Base-by-base conservation (phyloP, 768 basidiomycete species). In the Boletellus sp. region DNA sequence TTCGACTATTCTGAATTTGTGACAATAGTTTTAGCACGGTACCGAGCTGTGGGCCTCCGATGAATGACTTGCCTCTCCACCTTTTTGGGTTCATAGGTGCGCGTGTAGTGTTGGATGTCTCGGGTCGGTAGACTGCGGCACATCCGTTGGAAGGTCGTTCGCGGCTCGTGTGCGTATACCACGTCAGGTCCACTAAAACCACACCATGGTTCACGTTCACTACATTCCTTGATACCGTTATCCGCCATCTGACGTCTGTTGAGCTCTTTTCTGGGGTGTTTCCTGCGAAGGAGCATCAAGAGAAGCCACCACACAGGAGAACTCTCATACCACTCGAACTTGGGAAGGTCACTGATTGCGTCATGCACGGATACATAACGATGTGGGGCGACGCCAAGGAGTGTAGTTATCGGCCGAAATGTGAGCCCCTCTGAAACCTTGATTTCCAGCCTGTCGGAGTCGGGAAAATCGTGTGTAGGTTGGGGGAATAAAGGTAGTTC, bases 261-360 rank as follows among this genome's bases (percentile, higher is more conserved):
- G 0, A 51, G 50, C 19, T 12, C 22, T 15, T 45, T 33, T 16
- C 39, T 43, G 3, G 66, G 68, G 17, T 70, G 43, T 52, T 56
- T 57, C 66, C 66, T 68, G 45, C 9, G 4, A 33, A 15, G 15
- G 23, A 34, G 23, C 1, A 26, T 51, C 31, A 48, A 37, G 28
- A 16, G 34, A 31, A 9, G 11, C 10, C 16, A 12, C 9, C 6
- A 39, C 2, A 17, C 4, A 16, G 6, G 17, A 34, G 28, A 26
- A 42, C 13, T n/a, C 7, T 3, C 72, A 9, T 60, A 88, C 90
- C 87, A 91, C 49, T 92, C 84, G 62, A 85, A 92, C 4, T 65
- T 74, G 3, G 79, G 81, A 9, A 92, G 70, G 61, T 92, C 90
- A 3, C 75, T 70, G 42, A 91, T 88, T 1, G 89, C 87, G 60